phyloP scores from a whole-genome alignment of 768 basidiomycete genomes.

The Ramaria sp. region DNA sequence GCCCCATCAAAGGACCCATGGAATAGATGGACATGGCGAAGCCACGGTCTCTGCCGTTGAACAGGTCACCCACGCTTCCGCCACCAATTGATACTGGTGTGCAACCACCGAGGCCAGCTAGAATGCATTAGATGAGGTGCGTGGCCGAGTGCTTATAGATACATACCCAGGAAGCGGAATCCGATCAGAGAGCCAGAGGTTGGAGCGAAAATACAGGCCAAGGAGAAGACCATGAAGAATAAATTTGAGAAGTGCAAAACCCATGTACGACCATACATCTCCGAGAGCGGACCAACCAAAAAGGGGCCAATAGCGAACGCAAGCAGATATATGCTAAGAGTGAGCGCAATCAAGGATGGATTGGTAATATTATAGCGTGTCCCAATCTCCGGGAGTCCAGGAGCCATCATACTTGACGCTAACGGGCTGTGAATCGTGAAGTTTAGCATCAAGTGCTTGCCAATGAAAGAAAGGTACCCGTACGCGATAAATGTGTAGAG shows the following conservation, averaged over 20 bases:
- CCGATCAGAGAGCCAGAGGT: conserved; percentile 12
- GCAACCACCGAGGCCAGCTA: conserved; percentile 14
- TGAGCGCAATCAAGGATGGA: conserved; percentile 42
- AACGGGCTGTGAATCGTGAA: conserved; percentile 29
- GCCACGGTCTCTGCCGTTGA: conserved; percentile 10
- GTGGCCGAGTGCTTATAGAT: not conserved
- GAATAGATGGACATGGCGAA: conserved; percentile 13
- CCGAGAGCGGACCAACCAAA: conserved; percentile 12
- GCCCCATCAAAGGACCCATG: conserved; percentile 14
- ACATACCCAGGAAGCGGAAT: conserved; percentile 15
- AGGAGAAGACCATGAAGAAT: conserved; percentile 12
- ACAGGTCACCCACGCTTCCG: conserved; percentile 12
- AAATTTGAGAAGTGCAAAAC: conserved; percentile 14
- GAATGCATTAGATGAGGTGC: not conserved
- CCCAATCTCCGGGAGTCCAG: conserved; percentile 49
- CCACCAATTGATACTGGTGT: conserved; percentile 14
- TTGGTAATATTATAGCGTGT: conserved; percentile 38
- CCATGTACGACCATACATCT: conserved; percentile 14
- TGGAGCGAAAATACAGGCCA: conserved; percentile 14
- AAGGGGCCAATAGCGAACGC: conserved; percentile 21
- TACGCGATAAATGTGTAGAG: not conserved
- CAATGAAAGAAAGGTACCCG: conserved; percentile 20
- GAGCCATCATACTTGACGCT: conserved; percentile 61
- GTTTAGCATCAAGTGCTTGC: conserved; percentile 20
- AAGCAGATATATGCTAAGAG: conserved; percentile 51